Base-by-base conservation (phyloP, 495 filamentous ascomycete species). In the Neurospora sp. region DNA sequence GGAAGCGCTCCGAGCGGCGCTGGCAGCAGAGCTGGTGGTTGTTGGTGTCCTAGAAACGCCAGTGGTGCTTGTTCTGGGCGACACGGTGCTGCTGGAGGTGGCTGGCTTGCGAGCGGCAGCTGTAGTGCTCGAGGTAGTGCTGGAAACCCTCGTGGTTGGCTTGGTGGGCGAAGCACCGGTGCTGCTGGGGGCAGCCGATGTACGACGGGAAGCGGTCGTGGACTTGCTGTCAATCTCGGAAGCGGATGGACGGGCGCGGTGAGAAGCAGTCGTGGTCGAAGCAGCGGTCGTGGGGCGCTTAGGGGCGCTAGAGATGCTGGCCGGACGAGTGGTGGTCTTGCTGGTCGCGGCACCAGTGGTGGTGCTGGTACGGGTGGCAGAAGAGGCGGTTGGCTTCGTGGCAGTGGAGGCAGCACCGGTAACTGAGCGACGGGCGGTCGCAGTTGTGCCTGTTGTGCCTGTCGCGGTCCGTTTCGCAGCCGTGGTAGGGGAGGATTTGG, bases 221-320 rank as follows among this genome's bases (percentile, higher is more conserved):
- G 78, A 80, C 78, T 82, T 86, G 78, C 82, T 84, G 72, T 86
- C 85, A 69, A 86, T 84, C 69, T 86, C 85, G 35, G 84, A 83
- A 18, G 83, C 76, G 35, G 84, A 86, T 4, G 84, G 81, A 18
- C 82, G 83, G 0, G 83, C 79, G 46, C 81, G 81, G 72, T 86
- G 85, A 35, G 77, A 77, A 35, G 73, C 62, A 18, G 78, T 75
- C 7, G 72, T 71, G 35, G 78, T 72, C 11, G 82, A 76, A n/a
- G 81, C 70, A 20, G 81, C 77, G 14, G 77, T 78, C 16, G 79
- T 70, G n/a, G 83, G 81, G 66, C 82, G 83, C 77, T 79, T 84
- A 16, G 80, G 72, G 7, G 79, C 74, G 11, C 79, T 74, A 4
- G 80, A 71, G 7, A 77, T 71, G 7, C 81, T 78, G 1, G 74